Conservation (phyloP, 345 rosid genomes). For the Melaleuca quinquenervia region DNA sequence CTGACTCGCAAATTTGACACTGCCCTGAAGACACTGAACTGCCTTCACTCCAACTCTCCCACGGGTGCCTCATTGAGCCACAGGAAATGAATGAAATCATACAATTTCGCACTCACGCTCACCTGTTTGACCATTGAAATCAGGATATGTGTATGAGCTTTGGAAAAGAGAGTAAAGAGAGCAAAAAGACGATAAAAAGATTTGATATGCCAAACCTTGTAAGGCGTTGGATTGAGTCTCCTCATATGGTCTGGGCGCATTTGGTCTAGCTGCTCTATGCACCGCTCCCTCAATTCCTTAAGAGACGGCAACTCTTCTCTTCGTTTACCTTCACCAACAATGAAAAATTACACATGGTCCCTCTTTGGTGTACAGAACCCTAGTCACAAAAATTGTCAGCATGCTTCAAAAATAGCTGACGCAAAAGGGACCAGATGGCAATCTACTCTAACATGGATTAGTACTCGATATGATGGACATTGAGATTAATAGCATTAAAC, state of each 20-base stretch:
- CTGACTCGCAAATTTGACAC: not conserved
- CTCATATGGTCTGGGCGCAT: constrained; percentile 97
- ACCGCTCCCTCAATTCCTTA: constrained; percentile 54
- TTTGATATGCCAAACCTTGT: constrained; percentile 40
- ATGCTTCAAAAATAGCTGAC: not conserved
- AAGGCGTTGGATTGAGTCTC: constrained; percentile 88
- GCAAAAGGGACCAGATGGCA: not conserved
- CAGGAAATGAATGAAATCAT: constrained; percentile 88
- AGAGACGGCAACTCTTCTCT: constrained; percentile 70
- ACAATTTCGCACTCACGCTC: constrained; percentile 75
- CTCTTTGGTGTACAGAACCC: not conserved
- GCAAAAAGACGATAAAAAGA: not conserved
- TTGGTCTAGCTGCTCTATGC: constrained; percentile 76
- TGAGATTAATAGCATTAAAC: not conserved
- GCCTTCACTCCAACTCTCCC: constrained; percentile 63
- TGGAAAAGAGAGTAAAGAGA: not conserved
- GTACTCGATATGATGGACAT: not conserved
- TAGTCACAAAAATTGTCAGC: not conserved
- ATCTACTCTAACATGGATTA: not conserved
- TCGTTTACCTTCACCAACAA: constrained; percentile 29
- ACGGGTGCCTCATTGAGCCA: constrained; percentile 99
- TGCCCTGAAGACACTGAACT: not conserved
- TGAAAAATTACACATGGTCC: not conserved
- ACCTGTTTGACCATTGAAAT: constrained; percentile 35
- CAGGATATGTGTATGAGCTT: not conserved